Conservation (phyloP, 2,329 filamentous ascomycete species). For the Myriosclerotinia duriaeana region DNA sequence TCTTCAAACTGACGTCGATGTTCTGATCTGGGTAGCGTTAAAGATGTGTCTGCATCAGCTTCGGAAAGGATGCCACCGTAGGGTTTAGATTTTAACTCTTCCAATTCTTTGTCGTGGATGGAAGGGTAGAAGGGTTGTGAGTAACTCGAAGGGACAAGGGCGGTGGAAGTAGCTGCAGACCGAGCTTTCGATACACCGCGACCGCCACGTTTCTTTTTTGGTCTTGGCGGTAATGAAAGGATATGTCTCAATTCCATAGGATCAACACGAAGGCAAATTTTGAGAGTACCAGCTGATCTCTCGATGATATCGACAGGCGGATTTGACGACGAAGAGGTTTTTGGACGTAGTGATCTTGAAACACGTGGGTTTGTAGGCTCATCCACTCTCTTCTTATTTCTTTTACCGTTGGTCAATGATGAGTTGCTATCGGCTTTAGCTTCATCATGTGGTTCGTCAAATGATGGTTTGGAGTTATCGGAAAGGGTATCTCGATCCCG, state of each 20-base stretch:
- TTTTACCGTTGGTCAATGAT: constrained; percentile 29
- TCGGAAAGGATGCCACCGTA: constrained; percentile 93
- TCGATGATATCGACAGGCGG: constrained; percentile 45
- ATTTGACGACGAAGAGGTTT: constrained; percentile 46
- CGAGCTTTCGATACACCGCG: constrained; percentile 45
- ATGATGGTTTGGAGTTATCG: constrained; percentile 26
- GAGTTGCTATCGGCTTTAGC: constrained; percentile 26
- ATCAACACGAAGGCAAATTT: constrained; percentile 60
- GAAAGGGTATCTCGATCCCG: constrained; percentile 33
- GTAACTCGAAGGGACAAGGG: constrained; percentile 32
- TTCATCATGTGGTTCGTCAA: constrained; percentile 27
- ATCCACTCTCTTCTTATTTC: constrained; percentile 24
- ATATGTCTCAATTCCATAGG: constrained; percentile 60
- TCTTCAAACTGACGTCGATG: constrained; percentile 87
- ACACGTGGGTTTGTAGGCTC: constrained; percentile 44
- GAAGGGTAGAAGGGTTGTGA: constrained; percentile 47
- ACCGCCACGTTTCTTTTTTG: constrained; percentile 52
- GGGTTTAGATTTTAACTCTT: constrained; percentile 87
- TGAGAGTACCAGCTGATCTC: constrained; percentile 42
- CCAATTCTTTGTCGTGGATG: constrained; percentile 83
- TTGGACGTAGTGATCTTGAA: constrained; percentile 59
- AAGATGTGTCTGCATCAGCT: constrained; percentile 84
- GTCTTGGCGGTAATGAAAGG: constrained; percentile 57
- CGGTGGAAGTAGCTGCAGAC: constrained; percentile 39
- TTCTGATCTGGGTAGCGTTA: constrained; percentile 75